These are phyloP conservation scores for Penicillium tannophilum DNA, from an alignment of 495 filamentous ascomycete genomes.

Conservation along the genomic window DNA sequence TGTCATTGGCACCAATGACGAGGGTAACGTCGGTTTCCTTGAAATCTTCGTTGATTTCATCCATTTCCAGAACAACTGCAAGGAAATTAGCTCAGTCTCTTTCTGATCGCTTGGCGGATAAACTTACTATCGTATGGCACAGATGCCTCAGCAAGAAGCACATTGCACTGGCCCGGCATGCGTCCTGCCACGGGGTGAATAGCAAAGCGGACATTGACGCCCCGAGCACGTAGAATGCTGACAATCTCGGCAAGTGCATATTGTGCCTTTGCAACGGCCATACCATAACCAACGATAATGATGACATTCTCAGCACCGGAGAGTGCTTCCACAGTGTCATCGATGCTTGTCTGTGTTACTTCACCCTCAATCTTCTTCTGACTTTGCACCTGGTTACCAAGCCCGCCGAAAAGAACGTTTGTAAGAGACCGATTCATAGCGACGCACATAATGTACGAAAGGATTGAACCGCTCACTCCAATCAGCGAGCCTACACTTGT, in stretches of 20 bases:
- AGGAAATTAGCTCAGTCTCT: conserved; percentile 13
- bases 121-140: conserved; percentile 74
- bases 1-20: conserved; percentile 85
- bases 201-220: conserved; percentile 78
- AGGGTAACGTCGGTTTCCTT: conserved; percentile 78
- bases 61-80: conserved; percentile 76
- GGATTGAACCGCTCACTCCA: conserved; percentile 77
- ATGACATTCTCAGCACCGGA: conserved; percentile 74
- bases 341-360: conserved; percentile 69
- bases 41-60: conserved; percentile 90
- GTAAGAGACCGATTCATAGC: conserved; percentile 82
- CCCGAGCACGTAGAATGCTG: conserved; percentile 64
- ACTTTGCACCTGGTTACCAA: conserved; percentile 57
- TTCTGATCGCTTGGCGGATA: neutral
- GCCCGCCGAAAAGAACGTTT: conserved; percentile 81
- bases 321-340: conserved; percentile 73
- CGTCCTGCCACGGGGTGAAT: conserved; percentile 83
- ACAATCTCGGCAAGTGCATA: conserved; percentile 82
- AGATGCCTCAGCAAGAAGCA: conserved; percentile 76
- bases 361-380: conserved; percentile 75
- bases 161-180: conserved; percentile 88
- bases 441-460: conserved; percentile 80
- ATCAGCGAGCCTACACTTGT: conserved; percentile 80
- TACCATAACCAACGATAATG: conserved; percentile 82
- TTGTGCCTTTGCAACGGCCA: conserved; percentile 86